Conservation (phyloP, 305 asterid genomes). For the Fraxinus ornus region DNA sequence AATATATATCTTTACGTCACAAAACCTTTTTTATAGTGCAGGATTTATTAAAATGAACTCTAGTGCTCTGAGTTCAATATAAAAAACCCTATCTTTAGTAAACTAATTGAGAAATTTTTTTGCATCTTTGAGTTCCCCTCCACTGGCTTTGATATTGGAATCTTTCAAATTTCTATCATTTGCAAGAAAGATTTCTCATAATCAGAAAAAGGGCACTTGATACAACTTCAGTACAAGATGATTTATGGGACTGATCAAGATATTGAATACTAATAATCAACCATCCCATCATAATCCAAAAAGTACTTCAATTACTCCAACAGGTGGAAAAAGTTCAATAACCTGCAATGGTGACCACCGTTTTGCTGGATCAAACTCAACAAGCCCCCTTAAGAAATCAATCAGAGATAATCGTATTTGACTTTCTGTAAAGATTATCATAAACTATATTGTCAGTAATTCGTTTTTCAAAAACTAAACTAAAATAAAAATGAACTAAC, state of each 20-base stretch:
- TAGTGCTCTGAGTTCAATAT: background rate
- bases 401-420: slow-evolving; percentile 72
- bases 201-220: background rate
- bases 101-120: background rate
- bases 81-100: background rate
- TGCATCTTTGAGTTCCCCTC: background rate
- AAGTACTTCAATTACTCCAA: slow-evolving; percentile 19
- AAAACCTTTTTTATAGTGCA: background rate
- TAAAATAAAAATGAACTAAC: slow-evolving; percentile 13
- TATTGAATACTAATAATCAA: slow-evolving; percentile 16
- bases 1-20: background rate
- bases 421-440: slow-evolving; percentile 56
- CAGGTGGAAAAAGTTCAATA: slow-evolving; percentile 26
- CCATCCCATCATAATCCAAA: slow-evolving; percentile 15
- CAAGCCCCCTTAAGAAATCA: slow-evolving; percentile 96
- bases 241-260: slow-evolving; percentile 5
- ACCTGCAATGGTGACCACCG: slow-evolving; percentile 99
- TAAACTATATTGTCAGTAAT: slow-evolving; percentile 19
- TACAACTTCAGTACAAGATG: background rate
- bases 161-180: background rate
- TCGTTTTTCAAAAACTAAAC: slow-evolving; percentile 5
- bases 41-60: background rate
- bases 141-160: background rate
- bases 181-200: background rate
- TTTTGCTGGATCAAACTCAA: slow-evolving; percentile 97